Evolutionary conservation across 2,329 filamentous ascomycete species (phyloP), one percentile per base, ranked within the genome.

Genomic region (Colletotrichum truncatum): DNA sequence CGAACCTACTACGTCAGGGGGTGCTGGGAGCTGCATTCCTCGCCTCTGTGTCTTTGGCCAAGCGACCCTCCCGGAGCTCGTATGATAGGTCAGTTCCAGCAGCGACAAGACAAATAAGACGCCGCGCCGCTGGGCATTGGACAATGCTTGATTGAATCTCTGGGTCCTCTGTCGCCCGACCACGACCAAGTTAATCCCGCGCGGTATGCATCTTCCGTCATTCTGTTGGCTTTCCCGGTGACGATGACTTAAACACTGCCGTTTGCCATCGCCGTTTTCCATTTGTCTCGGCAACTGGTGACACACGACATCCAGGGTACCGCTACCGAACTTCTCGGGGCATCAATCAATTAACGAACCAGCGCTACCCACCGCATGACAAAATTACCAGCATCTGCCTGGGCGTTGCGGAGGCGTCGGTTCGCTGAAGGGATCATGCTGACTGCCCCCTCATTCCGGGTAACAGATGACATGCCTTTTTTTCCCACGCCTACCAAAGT

Each of bases 1-100:
- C 26, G 28, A 62, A 43, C 38, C 28, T 49, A 8, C 36, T 21
- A 66, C 57, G 58, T 66, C 63, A 66, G 61, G 55, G 60, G 16
- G 9, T n/a, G 38, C 45, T 57, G 43, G 34, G 58, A 43, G 43
- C 36, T 30, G 48, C 48, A 41, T 48, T n/a, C 28, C 4, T 25
- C 43, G 56, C 60, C 61, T n/a, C 28, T 4, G 32, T 49, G 56
- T 64, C 61, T 60, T 16, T 39, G 41, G 38, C n/a, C 34, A 36
- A 8, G 39, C 58, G 25, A 12, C n/a, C n/a, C n/a, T n/a, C n/a
- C 39, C n/a, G 39, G 21, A 6, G 30, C 26, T n/a, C 21, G 16
- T 28, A 14, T 53, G 56, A 54, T 61, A 53, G 56, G 62, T 21
- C 34, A 23, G 25, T 16, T 48, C 36, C 32, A 41, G 2, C 32